These are phyloP conservation scores for Kuraishia piskuri DNA, from an alignment of 805 yeast species.

Conservation along the genomic window DNA sequence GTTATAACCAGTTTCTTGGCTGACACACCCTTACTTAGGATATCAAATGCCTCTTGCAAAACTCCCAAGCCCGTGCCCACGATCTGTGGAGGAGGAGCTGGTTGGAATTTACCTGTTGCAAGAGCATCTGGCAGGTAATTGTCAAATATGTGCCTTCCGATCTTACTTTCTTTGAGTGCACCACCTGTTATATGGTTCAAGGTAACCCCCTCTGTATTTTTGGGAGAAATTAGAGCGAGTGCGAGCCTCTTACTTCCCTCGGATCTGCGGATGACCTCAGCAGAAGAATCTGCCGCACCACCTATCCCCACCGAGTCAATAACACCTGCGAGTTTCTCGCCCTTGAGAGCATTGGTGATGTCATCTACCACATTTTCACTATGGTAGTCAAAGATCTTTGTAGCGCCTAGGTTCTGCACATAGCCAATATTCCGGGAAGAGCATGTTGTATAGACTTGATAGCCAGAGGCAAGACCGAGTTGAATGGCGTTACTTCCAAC, in stretches of 20 bases:
- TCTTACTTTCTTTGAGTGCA: not conserved
- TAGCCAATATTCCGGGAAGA: conserved; percentile 5
- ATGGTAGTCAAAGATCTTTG: conserved; percentile 7
- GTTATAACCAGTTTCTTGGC: conserved; percentile 15
- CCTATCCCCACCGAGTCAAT: conserved; percentile 17
- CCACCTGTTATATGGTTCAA: too few species aligned
- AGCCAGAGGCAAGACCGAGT: conserved; percentile 6
- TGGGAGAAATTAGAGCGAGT: not conserved
- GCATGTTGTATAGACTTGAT: conserved; percentile 8
- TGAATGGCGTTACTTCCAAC: conserved; percentile 9
- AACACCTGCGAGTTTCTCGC: conserved; percentile 11
- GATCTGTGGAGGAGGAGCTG: not conserved
- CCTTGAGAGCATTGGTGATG: conserved; percentile 2
- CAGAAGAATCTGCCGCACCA: not conserved
- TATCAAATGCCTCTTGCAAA: not conserved
- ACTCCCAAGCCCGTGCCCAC: not conserved
- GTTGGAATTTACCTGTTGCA: not conserved
- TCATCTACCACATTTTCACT: conserved; percentile 2
- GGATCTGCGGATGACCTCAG: not conserved
- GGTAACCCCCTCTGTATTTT: not conserved
- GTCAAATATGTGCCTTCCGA: not conserved
- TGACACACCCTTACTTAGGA: not conserved
- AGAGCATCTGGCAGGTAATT: not conserved
- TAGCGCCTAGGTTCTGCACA: conserved; percentile 6
- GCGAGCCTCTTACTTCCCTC: not conserved